phyloP scores from a whole-genome alignment of 139 green algal genomes.

The Chlamydomonas sphaeroides region DNA sequence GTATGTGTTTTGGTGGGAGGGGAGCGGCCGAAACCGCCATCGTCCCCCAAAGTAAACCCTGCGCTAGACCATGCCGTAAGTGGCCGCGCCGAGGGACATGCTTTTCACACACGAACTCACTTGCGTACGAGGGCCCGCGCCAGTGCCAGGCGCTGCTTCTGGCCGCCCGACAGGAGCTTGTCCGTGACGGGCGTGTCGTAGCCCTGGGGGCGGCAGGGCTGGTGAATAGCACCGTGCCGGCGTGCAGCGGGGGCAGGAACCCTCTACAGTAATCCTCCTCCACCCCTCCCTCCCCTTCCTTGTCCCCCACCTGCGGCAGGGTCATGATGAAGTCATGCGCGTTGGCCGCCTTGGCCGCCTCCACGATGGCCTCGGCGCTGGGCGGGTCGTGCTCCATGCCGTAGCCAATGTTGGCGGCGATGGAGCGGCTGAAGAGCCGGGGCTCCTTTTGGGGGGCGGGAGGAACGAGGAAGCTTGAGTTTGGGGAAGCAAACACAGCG shows the following conservation, averaged over 20 bases:
- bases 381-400: constrained; percentile 48
- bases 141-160: constrained; percentile 74
- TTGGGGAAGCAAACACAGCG: too few relatives aligned
- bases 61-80: too few relatives aligned
- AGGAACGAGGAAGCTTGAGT: too few relatives aligned
- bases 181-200: constrained; percentile 39
- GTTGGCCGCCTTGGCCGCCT: constrained; percentile 79
- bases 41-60: too few relatives aligned
- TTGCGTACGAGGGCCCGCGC: constrained; percentile 66
- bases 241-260: neutral
- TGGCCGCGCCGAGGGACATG: too few relatives aligned
- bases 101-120: too few relatives aligned
- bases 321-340: constrained; percentile 89
- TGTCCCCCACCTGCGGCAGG: constrained; percentile 65
- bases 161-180: constrained; percentile 77
- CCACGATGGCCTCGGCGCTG: constrained; percentile 67
- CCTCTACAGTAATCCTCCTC: too few relatives aligned
- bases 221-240: too few relatives aligned
- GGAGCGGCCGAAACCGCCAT: too few relatives aligned
- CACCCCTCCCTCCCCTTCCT: too few relatives aligned
- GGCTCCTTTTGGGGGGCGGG: too few relatives aligned
- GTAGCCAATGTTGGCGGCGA: constrained; percentile 84
- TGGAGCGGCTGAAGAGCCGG: constrained; percentile 69
- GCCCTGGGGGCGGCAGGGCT: neutral
- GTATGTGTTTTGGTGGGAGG: too few relatives aligned